Conservation (phyloP, 139 green algal genomes). For the Chlorella sp. region DNA sequence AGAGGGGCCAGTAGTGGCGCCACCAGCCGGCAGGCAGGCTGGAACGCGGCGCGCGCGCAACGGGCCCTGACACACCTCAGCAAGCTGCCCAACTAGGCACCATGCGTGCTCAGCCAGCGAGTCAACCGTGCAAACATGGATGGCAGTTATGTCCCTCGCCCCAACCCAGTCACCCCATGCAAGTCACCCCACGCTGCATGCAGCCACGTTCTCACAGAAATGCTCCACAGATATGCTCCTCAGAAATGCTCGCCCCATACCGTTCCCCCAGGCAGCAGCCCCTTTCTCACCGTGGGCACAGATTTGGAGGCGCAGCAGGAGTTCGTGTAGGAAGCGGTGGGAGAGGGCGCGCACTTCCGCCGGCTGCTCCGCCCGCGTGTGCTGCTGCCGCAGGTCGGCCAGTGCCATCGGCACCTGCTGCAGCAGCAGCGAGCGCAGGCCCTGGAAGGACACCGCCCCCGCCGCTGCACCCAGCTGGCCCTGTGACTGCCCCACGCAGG, state of each 20-base stretch:
- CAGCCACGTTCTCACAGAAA: too few relatives aligned
- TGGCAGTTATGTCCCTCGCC: too few relatives aligned
- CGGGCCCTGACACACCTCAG: too few relatives aligned
- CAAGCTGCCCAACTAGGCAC: too few relatives aligned
- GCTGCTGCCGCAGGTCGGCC: slow-evolving; percentile 21
- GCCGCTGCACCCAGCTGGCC: not conserved
- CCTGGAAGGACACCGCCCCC: not conserved
- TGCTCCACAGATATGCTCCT: not conserved
- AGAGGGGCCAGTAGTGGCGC: too few relatives aligned
- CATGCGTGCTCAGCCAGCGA: too few relatives aligned
- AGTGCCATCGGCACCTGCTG: slow-evolving; percentile 11
- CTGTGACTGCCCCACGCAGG: not conserved
- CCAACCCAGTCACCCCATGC: too few relatives aligned
- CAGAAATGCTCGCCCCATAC: not conserved
- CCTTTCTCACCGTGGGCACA: not conserved
- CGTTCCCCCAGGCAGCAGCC: too few relatives aligned
- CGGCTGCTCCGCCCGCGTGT: not conserved
- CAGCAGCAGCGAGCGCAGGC: slow-evolving; percentile 26
- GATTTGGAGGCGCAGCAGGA: slow-evolving; percentile 26
- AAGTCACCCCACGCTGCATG: too few relatives aligned
- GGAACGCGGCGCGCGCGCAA: too few relatives aligned
- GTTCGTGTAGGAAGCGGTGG: not conserved
- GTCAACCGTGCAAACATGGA: too few relatives aligned
- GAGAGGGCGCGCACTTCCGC: not conserved
- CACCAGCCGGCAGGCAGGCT: too few relatives aligned